Conservation (phyloP, 2,329 filamentous ascomycete genomes). For the Diaporthe vaccinii region DNA sequence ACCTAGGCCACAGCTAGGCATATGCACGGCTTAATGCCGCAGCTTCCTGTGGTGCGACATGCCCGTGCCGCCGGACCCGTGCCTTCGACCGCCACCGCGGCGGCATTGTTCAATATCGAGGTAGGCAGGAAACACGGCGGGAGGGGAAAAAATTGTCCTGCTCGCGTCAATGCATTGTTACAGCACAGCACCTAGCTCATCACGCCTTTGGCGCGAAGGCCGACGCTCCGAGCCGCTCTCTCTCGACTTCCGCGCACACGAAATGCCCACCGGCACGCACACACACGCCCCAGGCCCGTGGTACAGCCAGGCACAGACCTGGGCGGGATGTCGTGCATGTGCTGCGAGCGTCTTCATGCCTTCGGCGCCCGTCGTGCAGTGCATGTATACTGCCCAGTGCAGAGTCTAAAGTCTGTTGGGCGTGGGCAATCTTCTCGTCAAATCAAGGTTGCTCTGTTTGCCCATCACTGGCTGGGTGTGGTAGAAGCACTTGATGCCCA, state of each 20-base stretch:
- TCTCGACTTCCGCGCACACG: neutral
- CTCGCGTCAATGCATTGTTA: constrained; percentile 7
- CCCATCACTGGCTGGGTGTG: too few species aligned
- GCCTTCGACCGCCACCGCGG: constrained; percentile 11
- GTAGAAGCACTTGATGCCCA: neutral
- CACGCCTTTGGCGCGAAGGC: constrained; percentile 9
- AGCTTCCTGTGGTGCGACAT: constrained; percentile 17
- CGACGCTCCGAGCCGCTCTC: neutral
- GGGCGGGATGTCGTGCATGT: constrained; percentile 8
- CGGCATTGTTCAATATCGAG: constrained; percentile 13
- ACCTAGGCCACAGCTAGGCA: neutral
- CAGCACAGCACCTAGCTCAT: neutral
- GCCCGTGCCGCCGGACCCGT: constrained; percentile 26
- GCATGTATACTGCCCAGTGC: neutral
- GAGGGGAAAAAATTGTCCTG: neutral
- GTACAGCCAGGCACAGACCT: neutral
- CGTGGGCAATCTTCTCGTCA: neutral
- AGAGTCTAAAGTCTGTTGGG: neutral
- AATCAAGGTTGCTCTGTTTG: neutral
- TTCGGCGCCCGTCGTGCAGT: neutral
- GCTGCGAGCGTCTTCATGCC: neutral
- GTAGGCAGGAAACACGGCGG: neutral
- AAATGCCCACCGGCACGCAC: neutral
- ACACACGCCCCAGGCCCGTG: neutral
- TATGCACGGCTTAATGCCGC: constrained; percentile 19